These are phyloP conservation scores for Potentilla sterilis DNA, from an alignment of 306 rosid genomes.

Conservation along the genomic window DNA sequence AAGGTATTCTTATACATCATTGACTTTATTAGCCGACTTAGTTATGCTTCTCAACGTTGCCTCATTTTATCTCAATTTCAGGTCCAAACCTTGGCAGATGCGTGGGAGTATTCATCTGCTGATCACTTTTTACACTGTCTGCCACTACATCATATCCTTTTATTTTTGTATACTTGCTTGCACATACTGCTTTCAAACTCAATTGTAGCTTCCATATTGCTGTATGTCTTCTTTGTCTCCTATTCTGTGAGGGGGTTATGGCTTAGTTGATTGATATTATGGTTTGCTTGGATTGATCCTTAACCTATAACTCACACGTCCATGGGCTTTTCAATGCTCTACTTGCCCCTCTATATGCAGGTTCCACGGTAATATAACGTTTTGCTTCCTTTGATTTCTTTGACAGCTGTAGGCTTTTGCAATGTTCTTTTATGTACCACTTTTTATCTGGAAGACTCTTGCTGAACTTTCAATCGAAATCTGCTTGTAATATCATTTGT, in stretches of 20 bases:
- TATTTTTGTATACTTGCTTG: slow-evolving; percentile 14
- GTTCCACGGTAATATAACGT: slow-evolving; percentile 66
- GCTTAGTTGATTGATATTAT: slow-evolving; percentile 15
- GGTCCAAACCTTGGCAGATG: slow-evolving; percentile 80
- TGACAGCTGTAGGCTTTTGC: slow-evolving; percentile 11
- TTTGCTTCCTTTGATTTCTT: not conserved
- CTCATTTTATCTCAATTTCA: slow-evolving; percentile 43
- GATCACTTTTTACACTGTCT: slow-evolving; percentile 85
- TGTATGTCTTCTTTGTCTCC: not conserved
- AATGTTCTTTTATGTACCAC: not conserved
- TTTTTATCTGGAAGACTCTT: slow-evolving; percentile 15
- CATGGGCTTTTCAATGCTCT: slow-evolving; percentile 95
- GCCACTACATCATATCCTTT: slow-evolving; percentile 93
- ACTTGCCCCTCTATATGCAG: slow-evolving; percentile 82
- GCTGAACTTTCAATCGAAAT: slow-evolving; percentile 16
- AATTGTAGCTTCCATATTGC: not conserved
- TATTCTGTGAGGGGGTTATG: not conserved
- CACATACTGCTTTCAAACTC: slow-evolving; percentile 8
- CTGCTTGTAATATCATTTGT: slow-evolving; percentile 24
- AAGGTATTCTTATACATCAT: not conserved
- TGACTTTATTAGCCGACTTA: not conserved
- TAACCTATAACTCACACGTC: slow-evolving; percentile 65
- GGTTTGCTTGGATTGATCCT: slow-evolving; percentile 42
- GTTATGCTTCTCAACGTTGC: slow-evolving; percentile 15
- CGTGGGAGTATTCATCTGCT: slow-evolving; percentile 81